Base-by-base conservation (phyloP, 257 asterid species). In the Nicotiana benthamiana region DNA sequence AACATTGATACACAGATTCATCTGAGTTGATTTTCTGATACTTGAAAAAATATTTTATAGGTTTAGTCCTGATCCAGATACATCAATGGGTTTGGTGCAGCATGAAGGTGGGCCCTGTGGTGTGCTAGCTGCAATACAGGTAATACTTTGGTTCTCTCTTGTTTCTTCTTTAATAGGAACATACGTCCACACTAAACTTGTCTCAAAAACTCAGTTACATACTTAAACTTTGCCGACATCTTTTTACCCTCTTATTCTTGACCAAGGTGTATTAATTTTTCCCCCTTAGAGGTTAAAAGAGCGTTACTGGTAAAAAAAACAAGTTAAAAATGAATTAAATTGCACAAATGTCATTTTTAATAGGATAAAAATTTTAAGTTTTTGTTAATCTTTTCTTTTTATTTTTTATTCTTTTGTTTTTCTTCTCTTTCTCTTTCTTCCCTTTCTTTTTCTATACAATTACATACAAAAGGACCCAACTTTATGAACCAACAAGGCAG, bases 91-190 rank as follows among this genome's bases (percentile, higher is more conserved):
- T 80, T 87, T 95, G 48, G 99, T 95, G 83, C 99, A 95, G 90
- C 99, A 93, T 83, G 99, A 95, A 86, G 99, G 99, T 79, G 99
- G 99, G 79, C 99, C 99, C 30, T 95, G 99, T 86, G 98, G 99
- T 36, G 99, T 95, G 70, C 85, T 95, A 86, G 99, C 99, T 67
- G 96, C 99, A 65, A 89, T 95, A 87, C 99, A 95, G 87, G 99
- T 93, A 92, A 88, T 48, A 52, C 32, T 83, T 86, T 83, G 77
- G 79, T 80, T 84, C 80, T 18, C 60, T 74, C 79, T 60, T 87
- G 48, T 79, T 72, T 24, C 51, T 70, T 72, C 12, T 40, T 40
- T 10, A 9, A 40, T 40, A 40, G 48, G 48, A 40, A 40, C 48
- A 40, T 40, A 2, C 2, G 12, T 40, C 48, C 11, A 40, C 48